Evolutionary conservation across 305 asterid species (phyloP), one percentile per base, ranked within the genome.

Genomic region (Plantago rigida): DNA sequence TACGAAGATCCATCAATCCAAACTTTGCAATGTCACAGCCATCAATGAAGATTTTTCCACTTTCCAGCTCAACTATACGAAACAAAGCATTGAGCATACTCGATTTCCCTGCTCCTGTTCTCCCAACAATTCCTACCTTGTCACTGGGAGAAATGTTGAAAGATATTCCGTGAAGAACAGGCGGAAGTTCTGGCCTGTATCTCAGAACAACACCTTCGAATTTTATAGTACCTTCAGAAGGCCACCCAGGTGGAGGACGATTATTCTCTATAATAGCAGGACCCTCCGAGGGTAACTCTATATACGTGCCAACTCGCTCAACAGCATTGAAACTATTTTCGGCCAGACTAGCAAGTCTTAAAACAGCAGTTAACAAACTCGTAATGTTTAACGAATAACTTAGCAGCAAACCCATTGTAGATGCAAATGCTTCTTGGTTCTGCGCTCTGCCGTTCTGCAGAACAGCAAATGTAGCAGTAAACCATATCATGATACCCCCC

Each of bases 21-120:
- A 84, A 77, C 79, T 80, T 84, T 19, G 86, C 69, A 69, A 86
- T 68, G 13, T 86, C 86, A 72, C 72, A 81, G 66, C 71, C 86
- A 69, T 89, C 97, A 47, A 89, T 78, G 50, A 84, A 73, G 69
- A 89, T 82, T 64, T 72, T 81, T 56, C 97, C 97, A 24, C 63
- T 78, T 70, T 86, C 97, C 75, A 89, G 79, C 80, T 89, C 95
- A 58, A 89, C 97, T 29, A 89, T 77, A 62, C 97, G 79, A 70
- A 89, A 89, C 70, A 89, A 72, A 60, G 94, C 95, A 71, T 87
- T 82, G 44, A 89, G 82, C 91, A 89, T 79, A 79, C 95, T 89
- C 3, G 97, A 89, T 60, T 89, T 89, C 59, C 97, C 97, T n/a
- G 97, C 95, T 53, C 97, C 97, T 1, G 97, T 89, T 81, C 95